Conservation (phyloP, 1,284 basidiomycete genomes). For the Trichosporon sp. region DNA sequence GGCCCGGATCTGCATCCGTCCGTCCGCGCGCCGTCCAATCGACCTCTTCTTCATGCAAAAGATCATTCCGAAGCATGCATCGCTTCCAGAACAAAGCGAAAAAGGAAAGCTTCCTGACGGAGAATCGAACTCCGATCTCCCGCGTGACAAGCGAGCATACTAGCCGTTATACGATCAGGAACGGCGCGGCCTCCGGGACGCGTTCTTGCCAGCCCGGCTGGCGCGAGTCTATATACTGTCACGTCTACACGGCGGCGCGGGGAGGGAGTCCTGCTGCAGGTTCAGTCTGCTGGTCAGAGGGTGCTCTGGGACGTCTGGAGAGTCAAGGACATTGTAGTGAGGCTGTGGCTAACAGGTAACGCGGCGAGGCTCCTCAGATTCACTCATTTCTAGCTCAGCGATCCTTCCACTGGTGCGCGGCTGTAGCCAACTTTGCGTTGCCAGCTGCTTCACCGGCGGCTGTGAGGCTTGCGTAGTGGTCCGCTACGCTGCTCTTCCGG, state of each 20-base stretch:
- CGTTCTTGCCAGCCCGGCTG: neutral
- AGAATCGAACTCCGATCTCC: constrained; percentile 1
- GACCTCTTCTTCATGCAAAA: neutral
- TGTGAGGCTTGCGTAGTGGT: too few relatives aligned
- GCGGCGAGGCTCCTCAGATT: too few relatives aligned
- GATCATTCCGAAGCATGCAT: neutral
- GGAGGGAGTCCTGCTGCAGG: neutral
- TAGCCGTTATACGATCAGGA: constrained; percentile 1
- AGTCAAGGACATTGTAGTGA: too few relatives aligned
- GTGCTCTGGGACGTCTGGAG: too few relatives aligned
- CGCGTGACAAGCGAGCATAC: neutral
- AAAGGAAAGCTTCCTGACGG: neutral
- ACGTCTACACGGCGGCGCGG: neutral
- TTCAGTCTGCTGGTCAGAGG: too few relatives aligned
- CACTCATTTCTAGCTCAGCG: too few relatives aligned
- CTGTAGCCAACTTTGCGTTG: too few relatives aligned
- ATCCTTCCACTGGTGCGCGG: too few relatives aligned
- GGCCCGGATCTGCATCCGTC: neutral
- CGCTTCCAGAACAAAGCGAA: neutral
- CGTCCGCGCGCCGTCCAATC: neutral
- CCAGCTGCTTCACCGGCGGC: too few relatives aligned
- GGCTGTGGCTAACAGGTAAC: too few relatives aligned
- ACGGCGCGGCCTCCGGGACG: neutral
- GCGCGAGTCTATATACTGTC: neutral
- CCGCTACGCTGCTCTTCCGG: too few relatives aligned